These are phyloP conservation scores for Effrenium voratum DNA, from an alignment of 73 alveolate genomes.

Conservation along the genomic window DNA sequence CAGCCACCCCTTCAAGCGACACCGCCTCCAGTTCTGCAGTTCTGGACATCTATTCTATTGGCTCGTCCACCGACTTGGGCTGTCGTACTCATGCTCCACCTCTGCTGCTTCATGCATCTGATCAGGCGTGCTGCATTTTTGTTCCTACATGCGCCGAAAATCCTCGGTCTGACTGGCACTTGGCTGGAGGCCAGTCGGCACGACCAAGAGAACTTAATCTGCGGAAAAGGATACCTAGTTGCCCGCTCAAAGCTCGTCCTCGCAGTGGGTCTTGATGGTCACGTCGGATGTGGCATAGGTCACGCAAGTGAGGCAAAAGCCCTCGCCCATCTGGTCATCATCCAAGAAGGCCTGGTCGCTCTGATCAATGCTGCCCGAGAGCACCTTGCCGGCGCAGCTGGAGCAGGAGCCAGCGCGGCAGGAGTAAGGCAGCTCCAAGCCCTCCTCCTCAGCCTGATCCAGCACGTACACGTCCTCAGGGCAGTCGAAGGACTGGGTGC, in stretches of 20 bases:
- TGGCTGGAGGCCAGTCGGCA: too few species aligned
- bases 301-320: slow-evolving; percentile 34
- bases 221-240: too few species aligned
- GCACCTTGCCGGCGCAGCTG: slow-evolving; percentile 51
- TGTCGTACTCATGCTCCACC: too few species aligned
- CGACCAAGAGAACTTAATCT: too few species aligned
- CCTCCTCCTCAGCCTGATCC: slow-evolving; percentile 57
- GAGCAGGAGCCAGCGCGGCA: slow-evolving; percentile 63
- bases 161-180: too few species aligned
- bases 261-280: slow-evolving; percentile 35
- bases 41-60: too few species aligned
- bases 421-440: slow-evolving; percentile 34
- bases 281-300: slow-evolving; percentile 28
- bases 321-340: slow-evolving; percentile 36
- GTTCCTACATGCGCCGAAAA: too few species aligned
- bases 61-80: too few species aligned
- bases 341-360: slow-evolving; percentile 56
- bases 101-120: too few species aligned
- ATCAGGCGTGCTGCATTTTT: too few species aligned
- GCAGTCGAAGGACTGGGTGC: slow-evolving; percentile 32
- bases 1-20: too few species aligned
- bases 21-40: too few species aligned
- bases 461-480: slow-evolving; percentile 46
- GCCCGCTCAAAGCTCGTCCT: slow-evolving; percentile 30
- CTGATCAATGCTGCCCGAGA: slow-evolving; percentile 26